These are phyloP conservation scores for Ganoderma boninense DNA, from an alignment of 1,284 basidiomycete genomes.

Conservation along the genomic window DNA sequence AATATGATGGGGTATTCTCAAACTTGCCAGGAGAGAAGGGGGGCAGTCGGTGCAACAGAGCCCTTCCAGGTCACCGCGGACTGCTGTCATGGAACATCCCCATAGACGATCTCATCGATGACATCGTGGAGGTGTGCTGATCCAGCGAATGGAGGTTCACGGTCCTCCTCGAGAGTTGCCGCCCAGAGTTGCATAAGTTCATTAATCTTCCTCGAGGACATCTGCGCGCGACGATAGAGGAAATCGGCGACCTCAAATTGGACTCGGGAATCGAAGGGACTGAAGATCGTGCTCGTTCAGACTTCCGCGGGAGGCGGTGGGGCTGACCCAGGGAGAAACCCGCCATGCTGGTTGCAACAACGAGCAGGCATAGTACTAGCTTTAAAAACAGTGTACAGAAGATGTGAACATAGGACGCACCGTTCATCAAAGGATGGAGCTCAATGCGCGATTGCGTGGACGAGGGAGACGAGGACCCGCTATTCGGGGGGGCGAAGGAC, in stretches of 20 bases:
- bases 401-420: background rate
- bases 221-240: background rate
- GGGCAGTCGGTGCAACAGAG: background rate
- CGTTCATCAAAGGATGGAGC: background rate
- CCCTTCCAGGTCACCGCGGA: background rate
- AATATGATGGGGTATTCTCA: background rate
- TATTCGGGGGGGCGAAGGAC: no score
- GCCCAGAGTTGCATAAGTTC: background rate
- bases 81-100: background rate
- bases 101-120: background rate
- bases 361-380: background rate
- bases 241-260: background rate
- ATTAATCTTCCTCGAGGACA: background rate
- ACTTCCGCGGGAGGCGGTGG: background rate
- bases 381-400: no score
- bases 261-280: background rate
- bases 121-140: background rate
- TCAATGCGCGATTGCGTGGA: background rate
- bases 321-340: background rate
- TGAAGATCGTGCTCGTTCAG: background rate
- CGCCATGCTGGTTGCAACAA: background rate
- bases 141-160: background rate
- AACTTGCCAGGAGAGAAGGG: background rate
- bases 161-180: background rate
- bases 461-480: no score